Base-by-base conservation (phyloP, 2,329 filamentous ascomycete species). In the Xylaria sp. region DNA sequence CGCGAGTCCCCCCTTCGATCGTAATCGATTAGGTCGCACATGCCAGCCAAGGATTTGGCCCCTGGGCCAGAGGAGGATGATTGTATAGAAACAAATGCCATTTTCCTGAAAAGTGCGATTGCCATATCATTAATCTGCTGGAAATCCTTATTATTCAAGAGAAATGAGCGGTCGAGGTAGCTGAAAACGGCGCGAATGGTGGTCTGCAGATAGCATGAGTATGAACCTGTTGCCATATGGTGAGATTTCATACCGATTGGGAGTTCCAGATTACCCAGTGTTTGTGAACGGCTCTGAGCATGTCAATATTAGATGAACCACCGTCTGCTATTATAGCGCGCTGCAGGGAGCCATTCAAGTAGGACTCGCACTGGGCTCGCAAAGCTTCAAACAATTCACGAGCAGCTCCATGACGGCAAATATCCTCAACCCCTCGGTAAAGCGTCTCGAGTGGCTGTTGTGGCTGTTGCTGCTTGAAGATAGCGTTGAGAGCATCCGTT, bases 121-220 rank as follows among this genome's bases (percentile, higher is more conserved):
- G 91, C 89, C 83, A 97, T 90, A 76, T 97, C 93, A 75, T 94
- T 92, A 65, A 99, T 89, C 39, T 92, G 92, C 9, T 86, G 85
- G 42, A 86, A 81, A 24, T 91, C 88, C 72, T 90, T 89, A 54
- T 90, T 89, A 65, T 91, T 90, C 2, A 97, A 84, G 7, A 99
- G 85, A 77, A 94, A 98, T 1, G 94, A 93, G 70, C 96, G 90
- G 78, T 99, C 95, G 72, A 99, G 86, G 76, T 94, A 99, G 82
- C 94, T 97, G 81, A 98, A 98, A 47, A 97, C 92, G 71, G 92
- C 95, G 57, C 94, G 89, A 61, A 99, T 88, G 14, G 90, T 90
- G 72, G 90, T 87, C 70, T 75, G 30, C 61, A 45, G 21, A 60
- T 11, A 14, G 42, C 51, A 67, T 71, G 36, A 74, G 62, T 54